Evolutionary conservation across 2,329 filamentous ascomycete genomes (phyloP), one percentile per base, ranked within the genome.

Genomic region (Aspergillus transmontanensis): DNA sequence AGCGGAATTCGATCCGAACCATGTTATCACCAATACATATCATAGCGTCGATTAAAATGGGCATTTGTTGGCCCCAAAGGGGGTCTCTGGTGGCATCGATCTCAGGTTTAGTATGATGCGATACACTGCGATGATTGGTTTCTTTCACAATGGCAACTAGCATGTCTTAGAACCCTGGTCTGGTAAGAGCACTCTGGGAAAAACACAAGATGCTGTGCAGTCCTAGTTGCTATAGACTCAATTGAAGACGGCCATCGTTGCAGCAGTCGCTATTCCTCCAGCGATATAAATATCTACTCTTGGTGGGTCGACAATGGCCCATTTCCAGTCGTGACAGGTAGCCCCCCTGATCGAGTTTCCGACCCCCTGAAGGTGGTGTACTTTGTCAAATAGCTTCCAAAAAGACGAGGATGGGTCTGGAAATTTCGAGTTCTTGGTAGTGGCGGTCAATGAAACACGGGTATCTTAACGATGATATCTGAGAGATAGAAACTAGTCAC

Each of bases 261-360:
- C 90, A 0, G 90, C 90, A 0, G 74, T 92, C 11, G 86, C 88
- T 3, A 78, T 92, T 82, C 90, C 64, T 92, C 90, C 78, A 87
- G 96, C 71, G 81, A 85, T 45, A 79, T 94, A 54, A 90, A 96
- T 69, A 85, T 75, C 78, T 19, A 90, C 90, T 0, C 96, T 90
- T 78, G 93, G 93, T 0, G 84, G 89, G 0, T 6, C 6, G 81
- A 90, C 46, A 94, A 91, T 70, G 88, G 93, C 57, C 89, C 96
- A 77, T 93, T 93, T 0, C 80, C 96, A 51, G 92, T 93, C 0
- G 84, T 90, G 9, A 96, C 93, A 0, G 92, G 96, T 0, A 92
- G 93, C 0, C 93, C 93, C 93, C 3, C 77, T 96, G 68, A 90
- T 97, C 58, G 93, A 97, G 73, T 93, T 96, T 4, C 93, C 93